Base-by-base conservation (phyloP, 305 asterid species). In the Petunia hybrid region DNA sequence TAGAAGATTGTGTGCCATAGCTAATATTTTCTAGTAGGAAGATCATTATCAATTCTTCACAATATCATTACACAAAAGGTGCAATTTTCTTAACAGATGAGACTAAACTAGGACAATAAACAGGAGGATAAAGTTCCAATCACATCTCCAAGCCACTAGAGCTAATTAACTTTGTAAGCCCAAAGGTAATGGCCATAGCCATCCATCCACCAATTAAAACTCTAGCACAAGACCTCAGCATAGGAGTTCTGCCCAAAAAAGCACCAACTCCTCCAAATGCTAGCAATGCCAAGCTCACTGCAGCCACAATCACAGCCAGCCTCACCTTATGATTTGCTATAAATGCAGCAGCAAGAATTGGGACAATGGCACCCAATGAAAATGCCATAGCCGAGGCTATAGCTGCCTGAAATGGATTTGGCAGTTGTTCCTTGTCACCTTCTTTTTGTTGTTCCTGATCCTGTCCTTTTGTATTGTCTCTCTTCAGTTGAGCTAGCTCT, bases 401-500 rank as follows among this genome's bases (percentile, higher is more conserved):
- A n/a, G 81, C 84, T 63, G 81, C 81, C 51, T 75, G 84, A n/a
- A 76, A 2, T 53, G 84, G 84, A 65, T 82, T 82, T 4, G 84
- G 81, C 67, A 82, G 60, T 5, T 64, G n/a, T 57, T 82, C 77
- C 41, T 53, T 66, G 45, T 76, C 53, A 6, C 31, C 55, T 56
- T 80, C 78, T 8, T 53, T 38, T 10, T 22, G 31, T 9, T 59
- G 62, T 22, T 63, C 36, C 14, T 4, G 63, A 6, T 38, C 22
- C 14, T 6, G 10, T 51, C 8, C 53, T 45, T 4, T 16, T 16
- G 68, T 59, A 4, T 60, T 38, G n/a, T 62, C 53, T 82, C 77
- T 84, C 78, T 87, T 88, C 80, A 86, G 70, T 79, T 90, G 92
- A 5, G 92, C 89, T 66, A 83, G 1, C 79, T 90, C 91, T 13